Evolutionary conservation across 1,284 basidiomycete genomes (phyloP).

Genomic region (Mycosarcoma maydis): DNA sequence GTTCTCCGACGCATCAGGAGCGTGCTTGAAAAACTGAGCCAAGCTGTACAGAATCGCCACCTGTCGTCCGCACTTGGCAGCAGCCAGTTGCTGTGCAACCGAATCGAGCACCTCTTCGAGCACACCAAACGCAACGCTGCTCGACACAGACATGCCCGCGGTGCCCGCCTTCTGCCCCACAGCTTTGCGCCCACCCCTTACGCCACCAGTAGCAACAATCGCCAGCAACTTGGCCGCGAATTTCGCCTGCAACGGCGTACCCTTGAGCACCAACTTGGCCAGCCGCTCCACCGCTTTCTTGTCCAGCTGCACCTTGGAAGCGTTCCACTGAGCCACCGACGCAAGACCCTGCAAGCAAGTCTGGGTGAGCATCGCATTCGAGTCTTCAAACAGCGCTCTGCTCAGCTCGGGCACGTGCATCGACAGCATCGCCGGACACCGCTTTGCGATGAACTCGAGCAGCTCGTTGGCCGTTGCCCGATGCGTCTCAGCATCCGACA

Average conservation of each 20-base stretch:
- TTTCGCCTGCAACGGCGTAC: slow-evolving; percentile 80
- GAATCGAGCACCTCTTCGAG: slow-evolving; percentile 68
- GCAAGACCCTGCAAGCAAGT: slow-evolving; percentile 65
- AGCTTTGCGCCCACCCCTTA: slow-evolving; percentile 21
- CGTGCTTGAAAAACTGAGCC: slow-evolving; percentile 77
- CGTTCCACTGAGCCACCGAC: slow-evolving; percentile 27
- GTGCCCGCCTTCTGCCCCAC: slow-evolving; percentile 25
- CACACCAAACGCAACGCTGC: slow-evolving; percentile 33
- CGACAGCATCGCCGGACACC: slow-evolving; percentile 78
- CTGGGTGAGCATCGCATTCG: slow-evolving; percentile 74
- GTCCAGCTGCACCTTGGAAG: slow-evolving; percentile 32
- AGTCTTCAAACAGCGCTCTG: slow-evolving; percentile 74
- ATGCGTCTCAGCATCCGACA: slow-evolving; percentile 40
- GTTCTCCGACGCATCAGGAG: slow-evolving; percentile 79
- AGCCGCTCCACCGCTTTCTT: slow-evolving; percentile 74
- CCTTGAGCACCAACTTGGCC: slow-evolving; percentile 73
- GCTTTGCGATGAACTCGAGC: slow-evolving; percentile 77
- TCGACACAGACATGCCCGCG: slow-evolving; percentile 24
- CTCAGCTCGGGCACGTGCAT: slow-evolving; percentile 79
- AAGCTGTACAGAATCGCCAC: slow-evolving; percentile 78
- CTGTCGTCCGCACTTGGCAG: slow-evolving; percentile 72
- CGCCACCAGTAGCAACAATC: slow-evolving; percentile 47
- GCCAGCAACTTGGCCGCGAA: slow-evolving; percentile 84
- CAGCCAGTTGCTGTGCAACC: slow-evolving; percentile 73
- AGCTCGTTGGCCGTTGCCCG: slow-evolving; percentile 63